phyloP scores from a whole-genome alignment of 805 yeast species.

The Starmerella vaccinii region DNA sequence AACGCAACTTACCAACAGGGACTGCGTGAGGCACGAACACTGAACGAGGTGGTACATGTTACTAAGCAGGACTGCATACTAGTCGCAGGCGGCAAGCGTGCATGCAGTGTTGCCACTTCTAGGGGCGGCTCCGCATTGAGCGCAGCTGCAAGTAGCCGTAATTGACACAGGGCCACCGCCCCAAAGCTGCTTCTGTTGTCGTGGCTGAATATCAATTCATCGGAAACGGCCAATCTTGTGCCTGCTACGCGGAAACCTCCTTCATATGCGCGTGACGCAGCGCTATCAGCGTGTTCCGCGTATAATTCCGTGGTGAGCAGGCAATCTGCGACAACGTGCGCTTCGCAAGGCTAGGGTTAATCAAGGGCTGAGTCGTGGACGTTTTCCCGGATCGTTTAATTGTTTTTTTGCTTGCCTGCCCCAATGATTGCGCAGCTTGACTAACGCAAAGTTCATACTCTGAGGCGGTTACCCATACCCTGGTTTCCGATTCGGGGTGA shows the following conservation, averaged over 20 bases:
- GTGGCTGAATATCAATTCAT: too few relatives aligned
- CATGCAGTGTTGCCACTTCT: background rate
- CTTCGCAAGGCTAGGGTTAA: background rate
- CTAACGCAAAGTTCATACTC: background rate
- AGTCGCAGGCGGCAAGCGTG: background rate
- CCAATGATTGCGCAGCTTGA: conserved; percentile 4
- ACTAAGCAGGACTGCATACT: background rate
- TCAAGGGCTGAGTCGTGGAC: background rate
- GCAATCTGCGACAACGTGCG: background rate
- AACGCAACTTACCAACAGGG: background rate
- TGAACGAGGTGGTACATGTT: background rate
- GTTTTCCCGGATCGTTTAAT: background rate
- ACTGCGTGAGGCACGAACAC: background rate
- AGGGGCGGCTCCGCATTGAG: background rate
- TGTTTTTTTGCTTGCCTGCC: background rate
- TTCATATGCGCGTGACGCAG: background rate
- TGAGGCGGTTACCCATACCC: background rate
- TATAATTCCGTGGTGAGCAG: background rate
- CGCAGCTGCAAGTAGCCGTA: background rate
- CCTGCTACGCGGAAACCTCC: background rate
- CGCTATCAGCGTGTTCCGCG: background rate
- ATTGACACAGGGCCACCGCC: background rate
- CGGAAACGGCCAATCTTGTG: background rate
- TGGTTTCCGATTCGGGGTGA: background rate
- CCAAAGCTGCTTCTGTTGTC: background rate